Base-by-base conservation (phyloP, 495 filamentous ascomycete species). In the Hypoxylon rickii region DNA sequence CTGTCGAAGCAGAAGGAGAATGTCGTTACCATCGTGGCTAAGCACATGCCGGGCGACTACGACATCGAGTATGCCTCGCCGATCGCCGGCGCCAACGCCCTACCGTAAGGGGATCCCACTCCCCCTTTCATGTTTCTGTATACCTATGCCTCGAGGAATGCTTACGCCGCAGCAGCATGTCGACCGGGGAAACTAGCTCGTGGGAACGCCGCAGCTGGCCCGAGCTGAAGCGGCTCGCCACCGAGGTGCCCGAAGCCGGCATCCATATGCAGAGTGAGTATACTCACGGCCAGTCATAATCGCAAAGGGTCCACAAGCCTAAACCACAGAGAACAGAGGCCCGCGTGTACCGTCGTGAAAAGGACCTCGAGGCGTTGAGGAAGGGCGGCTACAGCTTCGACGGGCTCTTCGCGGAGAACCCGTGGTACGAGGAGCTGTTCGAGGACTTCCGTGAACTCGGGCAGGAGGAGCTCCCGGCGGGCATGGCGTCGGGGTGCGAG, bases 21-120 rank as follows among this genome's bases (percentile, higher is more conserved):
- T 43, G 61, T 33, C 17, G 77, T 98, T 54, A 96, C 92, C 2
- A 80, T 98, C 18, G 77, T 93, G 2, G 90, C 91, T 17, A 97
- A 96, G 70, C 92, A 97, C 64, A 96, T 98, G 95, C 94, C 94
- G 0, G 94, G 94, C 29, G 94, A 98, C 76, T 96, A 96, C 74
- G 92, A 97, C 65, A 87, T 94, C 45, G 92, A 97, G 82, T 98
- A 97, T 70, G 86, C 90, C 2, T 95, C 89, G 13, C 94, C 94
- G 0, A 96, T 90, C 88, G 94, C 94, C 17, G 94, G 95, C 41
- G 95, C 94, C 31, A 96, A 97, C 68, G 92, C 87, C 55, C 63
- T 94, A 56, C 94, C 94, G 90, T 95, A 58, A 64, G 77, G 59
- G 17, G 11, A 17, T 20, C 20, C 3, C 6, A 26, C 7, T 7